Base-by-base conservation (phyloP, 768 basidiomycete species). In the Cystobasidiopsis lactophilus region DNA sequence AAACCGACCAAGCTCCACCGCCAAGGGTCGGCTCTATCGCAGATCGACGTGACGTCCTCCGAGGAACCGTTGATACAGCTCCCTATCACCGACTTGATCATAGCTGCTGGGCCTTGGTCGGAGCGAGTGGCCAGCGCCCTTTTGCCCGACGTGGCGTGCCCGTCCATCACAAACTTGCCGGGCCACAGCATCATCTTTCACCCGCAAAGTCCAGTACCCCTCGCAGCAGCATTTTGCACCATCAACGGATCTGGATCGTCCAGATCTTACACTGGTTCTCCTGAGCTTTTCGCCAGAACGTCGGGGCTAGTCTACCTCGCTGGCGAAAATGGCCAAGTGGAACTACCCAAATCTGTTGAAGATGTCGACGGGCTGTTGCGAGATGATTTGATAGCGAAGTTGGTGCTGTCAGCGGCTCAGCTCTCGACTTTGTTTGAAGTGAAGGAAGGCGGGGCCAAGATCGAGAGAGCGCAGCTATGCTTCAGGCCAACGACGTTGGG, bases 91-190 rank as follows among this genome's bases (percentile, higher is more conserved):
- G 72, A 79, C 52, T 75, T 86, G 56, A 69, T 91, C 38, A 65
- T 93, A 47, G 74, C 78, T 38, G 82, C 82, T n/a, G 86, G 86
- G 24, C 80, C 83, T 16, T 93, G 86, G 85, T 82, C 83, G 0
- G 71, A 82, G 7, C 62, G 62, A 9, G 63, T 89, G 2, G 59
- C 67, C 3, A 44, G 54, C 33, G 52, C 63, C 35, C 57, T 71
- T n/a, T 52, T 71, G 9, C 24, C 24, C 40, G 24, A 9, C 10
- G 9, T 43, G 7, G 40, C 40, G 40, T 19, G 9, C 24, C 9
- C 24, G 24, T n/a, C 40, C 9, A 43, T 43, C 7, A 19, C 9
- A 7, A 43, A 43, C 40, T 19, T n/a, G 7, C 40, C 40, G 7
- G 24, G 40, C 40, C 19, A 19, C 24, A 9, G 9, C 24, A n/a